A percentile compares a stretch with the other conserved stretches of the same genome.
Evolutionary conservation across 1,284 basidiomycete species (phyloP).

Genomic region (Malassezia sp.): DNA sequence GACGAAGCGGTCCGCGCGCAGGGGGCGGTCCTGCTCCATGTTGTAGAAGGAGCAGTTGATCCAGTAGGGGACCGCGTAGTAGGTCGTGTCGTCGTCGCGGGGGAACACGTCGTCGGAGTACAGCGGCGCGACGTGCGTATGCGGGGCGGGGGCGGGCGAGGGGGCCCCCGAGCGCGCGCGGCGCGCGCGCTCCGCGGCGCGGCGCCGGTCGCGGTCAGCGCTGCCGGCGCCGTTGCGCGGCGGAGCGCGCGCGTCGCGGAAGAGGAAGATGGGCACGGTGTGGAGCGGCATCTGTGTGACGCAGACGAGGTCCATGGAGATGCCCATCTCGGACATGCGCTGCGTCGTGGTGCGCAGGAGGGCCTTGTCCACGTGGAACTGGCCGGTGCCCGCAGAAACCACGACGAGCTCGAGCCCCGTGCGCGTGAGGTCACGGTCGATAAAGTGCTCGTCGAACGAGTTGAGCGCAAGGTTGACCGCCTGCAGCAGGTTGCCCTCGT

Average conservation of each 20-base stretch:
- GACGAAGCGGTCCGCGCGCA: constrained; percentile 41
- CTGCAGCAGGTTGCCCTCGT: constrained; percentile 88
- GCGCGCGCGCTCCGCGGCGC: not conserved
- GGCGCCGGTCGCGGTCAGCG: too few relatives aligned
- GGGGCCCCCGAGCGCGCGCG: too few relatives aligned
- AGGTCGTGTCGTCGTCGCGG: constrained; percentile 22
- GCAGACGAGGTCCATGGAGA: constrained; percentile 76
- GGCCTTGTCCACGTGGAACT: constrained; percentile 81
- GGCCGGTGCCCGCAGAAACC: constrained; percentile 86
- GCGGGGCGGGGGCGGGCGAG: constrained; percentile 11
- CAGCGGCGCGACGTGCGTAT: constrained; percentile 23
- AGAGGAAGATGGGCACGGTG: constrained; percentile 53
- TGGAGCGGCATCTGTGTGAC: constrained; percentile 87
- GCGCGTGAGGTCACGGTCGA: constrained; percentile 85
- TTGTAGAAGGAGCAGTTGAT: constrained; percentile 46
- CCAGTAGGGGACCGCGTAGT: constrained; percentile 44
- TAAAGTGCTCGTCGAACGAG: constrained; percentile 85
- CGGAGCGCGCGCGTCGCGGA: constrained; percentile 24
- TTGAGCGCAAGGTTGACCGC: constrained; percentile 86
- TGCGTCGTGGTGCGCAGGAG: constrained; percentile 84
- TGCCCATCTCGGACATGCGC: constrained; percentile 88
- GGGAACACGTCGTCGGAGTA: constrained; percentile 29
- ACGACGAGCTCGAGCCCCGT: constrained; percentile 76
- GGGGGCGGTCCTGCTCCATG: constrained; percentile 42
- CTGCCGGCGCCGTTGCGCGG: constrained; percentile 12